Base-by-base conservation (phyloP, 139 green algal genomes). In the Ulvella scutata region DNA sequence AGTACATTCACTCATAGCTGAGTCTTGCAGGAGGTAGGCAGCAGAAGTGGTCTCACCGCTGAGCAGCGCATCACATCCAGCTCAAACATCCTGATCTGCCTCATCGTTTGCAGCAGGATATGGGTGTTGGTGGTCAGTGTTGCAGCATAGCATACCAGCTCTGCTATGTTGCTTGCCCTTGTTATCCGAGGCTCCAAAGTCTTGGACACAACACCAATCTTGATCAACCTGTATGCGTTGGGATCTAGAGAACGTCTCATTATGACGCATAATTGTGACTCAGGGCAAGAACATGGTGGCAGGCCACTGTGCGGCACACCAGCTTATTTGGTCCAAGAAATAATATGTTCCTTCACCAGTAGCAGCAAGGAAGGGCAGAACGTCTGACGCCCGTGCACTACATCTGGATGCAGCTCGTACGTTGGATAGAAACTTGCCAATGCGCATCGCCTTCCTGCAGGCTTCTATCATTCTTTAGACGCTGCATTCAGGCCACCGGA, bases 381-480 rank as follows among this genome's bases (percentile, higher is more conserved):
- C 17, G 33, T 67, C 33, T 26, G 51, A 31, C 33, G 51, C n/a
- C 51, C 33, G 31, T n/a, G n/a, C n/a, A 9, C 33, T 26, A 23
- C 31, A 26, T 10, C 51, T n/a, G 6, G 51, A 1, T 36, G 33
- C 20, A 13, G 51, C 51, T 36, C 13, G 13, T 13, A 36, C 75
- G 43, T 92, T 80, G 20, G 85, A 79, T 37, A 96, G 76, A 60
- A 93, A 96, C 67, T 96, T 96, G 34, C 90, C 90, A 28, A 96
- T 76, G 2, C 88, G 84, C 43, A 88, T 91, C 0, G 88, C 88
- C 44, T 94, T 94, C 36, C 89, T 90, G 81, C 37, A 62, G 35
- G 20, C 21, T n/a, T 13, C n/a, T 23, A 72, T 60, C 44, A 75
- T 4, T 72, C n/a, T 6, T 23, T 2, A 72, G 43, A 51, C 72